A percentile compares a stretch with the other conserved stretches of the same genome.
Conservation (phyloP, 495 filamentous ascomycete genomes). For the Trichoderma reesei region DNA sequence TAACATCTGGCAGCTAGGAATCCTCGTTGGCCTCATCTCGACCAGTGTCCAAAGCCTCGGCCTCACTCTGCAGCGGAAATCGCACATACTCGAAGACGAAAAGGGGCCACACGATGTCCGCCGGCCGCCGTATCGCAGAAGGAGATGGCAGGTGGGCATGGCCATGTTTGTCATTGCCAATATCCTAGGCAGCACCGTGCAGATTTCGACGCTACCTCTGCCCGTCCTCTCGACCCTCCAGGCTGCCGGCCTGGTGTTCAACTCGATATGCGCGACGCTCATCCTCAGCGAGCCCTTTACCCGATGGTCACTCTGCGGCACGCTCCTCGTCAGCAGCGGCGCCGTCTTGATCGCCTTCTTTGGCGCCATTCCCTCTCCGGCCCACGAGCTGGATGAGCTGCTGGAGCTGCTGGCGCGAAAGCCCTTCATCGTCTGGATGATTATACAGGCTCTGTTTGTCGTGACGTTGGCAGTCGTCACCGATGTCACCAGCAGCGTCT, state of each 20-base stretch:
- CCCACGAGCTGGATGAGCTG: slow-evolving; percentile 77
- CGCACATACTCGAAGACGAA: slow-evolving; percentile 94
- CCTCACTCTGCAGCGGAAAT: slow-evolving; percentile 96
- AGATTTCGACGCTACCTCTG: slow-evolving; percentile 92
- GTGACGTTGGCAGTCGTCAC: slow-evolving; percentile 53
- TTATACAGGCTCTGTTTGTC: slow-evolving; percentile 62
- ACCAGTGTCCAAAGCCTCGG: slow-evolving; percentile 91
- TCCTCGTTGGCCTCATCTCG: slow-evolving; percentile 84
- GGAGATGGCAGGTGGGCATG: slow-evolving; percentile 98
- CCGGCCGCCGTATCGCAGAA: slow-evolving; percentile 78
- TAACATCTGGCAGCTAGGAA: slow-evolving; percentile 58
- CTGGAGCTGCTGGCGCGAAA: slow-evolving; percentile 61
- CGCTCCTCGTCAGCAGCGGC: slow-evolving; percentile 74
- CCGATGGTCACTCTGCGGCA: slow-evolving; percentile 78
- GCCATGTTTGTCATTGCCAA: slow-evolving; percentile 93
- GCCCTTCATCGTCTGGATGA: slow-evolving; percentile 89
- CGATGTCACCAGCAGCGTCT: slow-evolving; percentile 43
- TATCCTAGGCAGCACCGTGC: slow-evolving; percentile 86
- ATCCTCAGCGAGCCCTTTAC: slow-evolving; percentile 94
- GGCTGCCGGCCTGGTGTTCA: slow-evolving; percentile 94
- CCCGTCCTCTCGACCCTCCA: slow-evolving; percentile 93
- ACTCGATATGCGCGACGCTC: slow-evolving; percentile 90
- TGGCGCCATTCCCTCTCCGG: slow-evolving; percentile 89
- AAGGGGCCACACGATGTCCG: slow-evolving; percentile 69
- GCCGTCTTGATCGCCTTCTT: slow-evolving; percentile 88